These are phyloP conservation scores for Carex cristatella DNA, from an alignment of 176 grass and related monocot species.

Conservation along the genomic window DNA sequence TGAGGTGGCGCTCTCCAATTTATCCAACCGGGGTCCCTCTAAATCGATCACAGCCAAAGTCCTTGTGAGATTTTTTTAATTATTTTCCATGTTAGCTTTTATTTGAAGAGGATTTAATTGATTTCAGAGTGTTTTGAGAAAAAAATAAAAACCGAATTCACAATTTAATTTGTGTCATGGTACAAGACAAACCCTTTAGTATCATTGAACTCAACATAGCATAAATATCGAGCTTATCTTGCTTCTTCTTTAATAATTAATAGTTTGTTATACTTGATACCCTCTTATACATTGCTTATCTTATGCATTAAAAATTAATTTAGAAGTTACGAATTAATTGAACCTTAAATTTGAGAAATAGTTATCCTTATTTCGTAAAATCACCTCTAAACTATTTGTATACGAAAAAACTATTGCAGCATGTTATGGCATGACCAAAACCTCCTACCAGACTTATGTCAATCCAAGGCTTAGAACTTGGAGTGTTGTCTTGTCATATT, in stretches of 20 bases:
- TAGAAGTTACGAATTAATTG: background rate
- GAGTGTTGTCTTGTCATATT: no score
- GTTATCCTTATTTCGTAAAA: background rate
- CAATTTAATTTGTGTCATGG: background rate
- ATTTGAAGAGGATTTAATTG: background rate
- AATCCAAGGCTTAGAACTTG: no score
- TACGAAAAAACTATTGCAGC: no score
- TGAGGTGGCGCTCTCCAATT: constrained; percentile 58
- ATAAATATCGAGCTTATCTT: background rate
- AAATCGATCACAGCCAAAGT: constrained; percentile 57
- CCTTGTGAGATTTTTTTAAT: constrained; percentile 35
- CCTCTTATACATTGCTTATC: background rate
- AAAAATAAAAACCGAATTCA: background rate
- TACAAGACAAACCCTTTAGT: no score
- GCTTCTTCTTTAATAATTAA: background rate
- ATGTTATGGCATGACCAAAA: no score
- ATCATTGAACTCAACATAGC: background rate
- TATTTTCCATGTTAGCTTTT: background rate
- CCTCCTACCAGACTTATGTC: no score
- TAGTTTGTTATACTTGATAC: background rate
- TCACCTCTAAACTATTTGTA: background rate
- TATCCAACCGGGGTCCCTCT: constrained; percentile 69
- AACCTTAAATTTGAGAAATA: background rate
- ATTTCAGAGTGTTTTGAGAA: background rate
- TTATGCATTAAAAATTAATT: background rate